Base-by-base conservation (phyloP, 805 yeast species). In the Dipodascopsis uninucleata region DNA sequence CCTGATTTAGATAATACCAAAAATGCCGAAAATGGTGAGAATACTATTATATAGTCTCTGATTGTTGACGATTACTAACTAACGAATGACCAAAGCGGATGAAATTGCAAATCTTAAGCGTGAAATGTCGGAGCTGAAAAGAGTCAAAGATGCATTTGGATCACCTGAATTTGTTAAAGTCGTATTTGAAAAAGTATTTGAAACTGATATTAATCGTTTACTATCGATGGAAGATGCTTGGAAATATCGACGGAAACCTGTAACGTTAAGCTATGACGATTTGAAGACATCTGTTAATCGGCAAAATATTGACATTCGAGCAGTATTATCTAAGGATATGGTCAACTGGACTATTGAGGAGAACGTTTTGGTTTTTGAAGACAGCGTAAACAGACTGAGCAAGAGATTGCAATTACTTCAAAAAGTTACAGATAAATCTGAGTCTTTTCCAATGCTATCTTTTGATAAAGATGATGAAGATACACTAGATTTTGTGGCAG, bases 391-490 rank as follows among this genome's bases (percentile, higher is more conserved):
- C 25, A 61, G 66, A 10, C 67, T 90, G 21, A 78, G 80, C 42
- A 44, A 60, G 1, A 69, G 97, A 44, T 49, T 69, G 12, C 36
- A 40, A 14, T 40, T 39, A 1, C 21, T 37, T 65, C 25, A 55
- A 61, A 23, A 41, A 5, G 60, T 74, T n/a, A n/a, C 21, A 3
- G 28, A 25, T 6, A 29, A 17, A 17, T 29, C 16, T 22, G 18
- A 28, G 10, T 6, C 25, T 16, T 28, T 17, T 8, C 39, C 54
- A 1, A 39, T 56, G 1, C 51, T 70, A 12, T 57, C 58, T 36
- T 93, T 94, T 63, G 98, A 93, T 63, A 93, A 93, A 62, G 99
- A 93, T 63, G 99, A 94, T 63, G 83, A 79, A 35, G 97, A 86
- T 58, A 86, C 97, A 0, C 71, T 93, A 43, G 75, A 82, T 56